Conservation (phyloP, 2,329 filamentous ascomycete species). For the Beauveria brongniartii region DNA sequence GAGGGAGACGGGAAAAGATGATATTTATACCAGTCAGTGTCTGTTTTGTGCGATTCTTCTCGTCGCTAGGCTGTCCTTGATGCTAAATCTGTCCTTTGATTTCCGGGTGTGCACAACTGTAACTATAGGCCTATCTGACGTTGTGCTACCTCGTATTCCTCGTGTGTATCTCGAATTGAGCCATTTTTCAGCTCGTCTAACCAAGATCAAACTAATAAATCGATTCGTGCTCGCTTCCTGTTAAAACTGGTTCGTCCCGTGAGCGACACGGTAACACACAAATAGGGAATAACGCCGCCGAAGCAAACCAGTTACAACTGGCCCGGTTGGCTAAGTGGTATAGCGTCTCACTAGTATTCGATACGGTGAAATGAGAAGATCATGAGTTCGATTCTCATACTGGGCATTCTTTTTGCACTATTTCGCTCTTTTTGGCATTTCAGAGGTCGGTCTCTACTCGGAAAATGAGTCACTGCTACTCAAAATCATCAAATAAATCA, state of each 20-base stretch:
- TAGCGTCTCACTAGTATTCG: conserved; percentile 28
- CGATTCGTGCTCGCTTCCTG: neutral
- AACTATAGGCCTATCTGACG: neutral
- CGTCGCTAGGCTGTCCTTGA: neutral
- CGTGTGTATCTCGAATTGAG: neutral
- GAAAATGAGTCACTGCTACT: no score
- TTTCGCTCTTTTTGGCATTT: no score
- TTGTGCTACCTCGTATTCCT: neutral
- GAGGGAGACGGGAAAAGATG: neutral
- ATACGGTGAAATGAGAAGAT: conserved; percentile 22
- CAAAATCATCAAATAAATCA: no score
- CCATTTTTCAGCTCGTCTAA: neutral
- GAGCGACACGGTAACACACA: neutral
- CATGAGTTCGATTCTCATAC: conserved; percentile 27
- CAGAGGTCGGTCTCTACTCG: no score
- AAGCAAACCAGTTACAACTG: neutral
- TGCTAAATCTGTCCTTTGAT: neutral
- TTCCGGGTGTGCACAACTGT: neutral
- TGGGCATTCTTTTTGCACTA: conserved; percentile 16
- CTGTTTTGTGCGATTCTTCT: neutral
- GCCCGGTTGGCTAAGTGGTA: conserved; percentile 28
- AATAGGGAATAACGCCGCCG: neutral
- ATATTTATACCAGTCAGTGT: neutral
- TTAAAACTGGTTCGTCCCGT: neutral
- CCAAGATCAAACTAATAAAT: neutral